These are phyloP conservation scores for Graphilbum fragrans DNA, from an alignment of 2,329 filamentous ascomycete genomes.

Conservation along the genomic window DNA sequence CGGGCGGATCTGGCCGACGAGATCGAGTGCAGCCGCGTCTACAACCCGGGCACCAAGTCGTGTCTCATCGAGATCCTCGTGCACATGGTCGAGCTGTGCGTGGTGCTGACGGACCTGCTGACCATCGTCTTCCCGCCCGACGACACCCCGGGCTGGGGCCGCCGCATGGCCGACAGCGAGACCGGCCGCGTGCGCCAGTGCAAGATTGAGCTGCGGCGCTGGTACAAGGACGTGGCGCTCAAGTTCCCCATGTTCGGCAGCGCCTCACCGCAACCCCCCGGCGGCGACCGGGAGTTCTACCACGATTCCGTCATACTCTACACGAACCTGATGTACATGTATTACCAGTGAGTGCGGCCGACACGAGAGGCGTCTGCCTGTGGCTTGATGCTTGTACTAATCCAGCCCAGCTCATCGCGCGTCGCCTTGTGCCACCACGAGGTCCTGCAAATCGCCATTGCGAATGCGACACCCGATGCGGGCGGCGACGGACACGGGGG, in stretches of 20 bases:
- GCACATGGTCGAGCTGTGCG: slow-evolving; percentile 8
- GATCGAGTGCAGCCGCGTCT: slow-evolving; percentile 16
- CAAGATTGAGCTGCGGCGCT: slow-evolving; percentile 9
- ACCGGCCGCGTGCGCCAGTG: slow-evolving; percentile 7
- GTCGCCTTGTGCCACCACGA: slow-evolving; percentile 11
- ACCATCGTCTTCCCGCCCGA: slow-evolving; percentile 10
- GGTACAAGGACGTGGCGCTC: slow-evolving; percentile 7
- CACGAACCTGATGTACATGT: slow-evolving; percentile 12
- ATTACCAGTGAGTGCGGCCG: slow-evolving; percentile 10
- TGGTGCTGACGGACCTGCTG: slow-evolving; percentile 10
- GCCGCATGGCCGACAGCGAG: slow-evolving; percentile 4
- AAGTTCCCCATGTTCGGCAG: slow-evolving; percentile 3
- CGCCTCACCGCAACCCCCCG: too few relatives aligned
- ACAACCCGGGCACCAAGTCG: slow-evolving; percentile 11
- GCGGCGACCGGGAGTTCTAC: slow-evolving; percentile 4
- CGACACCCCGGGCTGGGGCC: slow-evolving; percentile 10
- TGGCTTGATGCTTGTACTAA: neutral
- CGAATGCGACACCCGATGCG: slow-evolving; percentile 17
- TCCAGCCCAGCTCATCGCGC: slow-evolving; percentile 5
- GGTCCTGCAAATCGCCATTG: slow-evolving; percentile 23
- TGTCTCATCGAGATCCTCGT: slow-evolving; percentile 9
- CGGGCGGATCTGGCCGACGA: slow-evolving; percentile 32
- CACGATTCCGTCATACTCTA: slow-evolving; percentile 11
- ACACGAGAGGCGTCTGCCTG: too few relatives aligned
- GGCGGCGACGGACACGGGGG: slow-evolving; percentile 9